phyloP scores from a whole-genome alignment of 352 stramenopile species.

The Phytophthora cryptogea region DNA sequence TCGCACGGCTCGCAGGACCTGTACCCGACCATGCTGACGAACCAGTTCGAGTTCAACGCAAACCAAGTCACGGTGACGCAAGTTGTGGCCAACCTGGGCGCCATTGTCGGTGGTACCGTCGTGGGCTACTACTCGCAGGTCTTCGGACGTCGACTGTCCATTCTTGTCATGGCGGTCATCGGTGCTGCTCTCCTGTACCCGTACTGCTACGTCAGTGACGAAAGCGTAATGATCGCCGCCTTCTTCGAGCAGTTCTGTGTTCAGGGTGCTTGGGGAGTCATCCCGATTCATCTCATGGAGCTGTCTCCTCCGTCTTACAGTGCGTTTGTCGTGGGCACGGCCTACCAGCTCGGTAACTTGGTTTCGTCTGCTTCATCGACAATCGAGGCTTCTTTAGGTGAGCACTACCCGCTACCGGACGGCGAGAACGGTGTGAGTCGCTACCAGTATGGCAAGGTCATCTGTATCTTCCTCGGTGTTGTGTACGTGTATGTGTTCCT shows the following conservation, averaged over 20 bases:
- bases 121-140: slow-evolving; percentile 57
- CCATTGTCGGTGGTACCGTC: slow-evolving; percentile 42
- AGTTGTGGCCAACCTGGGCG: slow-evolving; percentile 50
- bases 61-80: slow-evolving; percentile 50
- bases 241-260: slow-evolving; percentile 59
- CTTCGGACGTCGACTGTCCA: slow-evolving; percentile 46
- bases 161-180: slow-evolving; percentile 37
- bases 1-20: slow-evolving; percentile 49
- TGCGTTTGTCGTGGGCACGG: slow-evolving; percentile 49
- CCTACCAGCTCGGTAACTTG: slow-evolving; percentile 57
- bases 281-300: slow-evolving; percentile 63
- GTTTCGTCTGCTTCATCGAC: slow-evolving; percentile 53
- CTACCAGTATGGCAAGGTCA: slow-evolving; percentile 56
- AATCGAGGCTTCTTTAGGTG: slow-evolving; percentile 46
- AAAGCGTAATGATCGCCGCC: slow-evolving; percentile 36
- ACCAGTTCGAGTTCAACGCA: slow-evolving; percentile 45
- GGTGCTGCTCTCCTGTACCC: slow-evolving; percentile 45
- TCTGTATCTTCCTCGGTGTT: slow-evolving; percentile 46
- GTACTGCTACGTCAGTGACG: slow-evolving; percentile 43
- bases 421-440: slow-evolving; percentile 26
- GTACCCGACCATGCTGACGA: slow-evolving; percentile 57
- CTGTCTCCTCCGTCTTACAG: slow-evolving; percentile 50
- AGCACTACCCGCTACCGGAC: slow-evolving; percentile 46
- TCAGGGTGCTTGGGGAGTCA: slow-evolving; percentile 53
- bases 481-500: slow-evolving; percentile 50